Evolutionary conservation across 192 early-diverging fungal genomes (phyloP).

Genomic region (Gaertneriomyces semiglobifer): DNA sequence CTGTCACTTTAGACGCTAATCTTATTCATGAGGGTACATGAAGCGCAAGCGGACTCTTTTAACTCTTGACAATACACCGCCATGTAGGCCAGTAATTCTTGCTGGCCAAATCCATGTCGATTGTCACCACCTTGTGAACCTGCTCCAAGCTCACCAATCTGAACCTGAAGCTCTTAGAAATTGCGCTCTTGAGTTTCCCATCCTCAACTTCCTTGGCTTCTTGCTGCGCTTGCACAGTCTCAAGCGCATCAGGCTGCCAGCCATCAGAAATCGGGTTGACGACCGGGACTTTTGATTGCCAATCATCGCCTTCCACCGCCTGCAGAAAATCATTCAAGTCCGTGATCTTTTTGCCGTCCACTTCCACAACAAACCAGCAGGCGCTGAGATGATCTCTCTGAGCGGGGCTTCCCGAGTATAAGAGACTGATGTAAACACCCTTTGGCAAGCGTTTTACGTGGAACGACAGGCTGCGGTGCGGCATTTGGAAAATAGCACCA

Average conservation of each 20-base stretch:
- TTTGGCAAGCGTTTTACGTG: slow-evolving; percentile 42
- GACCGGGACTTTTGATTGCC: slow-evolving; percentile 23
- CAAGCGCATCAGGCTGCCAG: slow-evolving; percentile 14
- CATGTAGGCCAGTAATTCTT: slow-evolving; percentile 38
- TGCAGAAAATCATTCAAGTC: slow-evolving; percentile 27
- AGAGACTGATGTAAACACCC: slow-evolving; percentile 43
- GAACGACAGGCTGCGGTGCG: slow-evolving; percentile 41
- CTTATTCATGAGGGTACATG: too few species aligned
- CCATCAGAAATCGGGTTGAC: slow-evolving; percentile 32
- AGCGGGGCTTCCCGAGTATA: slow-evolving; percentile 45
- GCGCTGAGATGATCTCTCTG: slow-evolving; percentile 38
- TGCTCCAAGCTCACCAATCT: slow-evolving; percentile 33
- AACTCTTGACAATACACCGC: slow-evolving; percentile 28
- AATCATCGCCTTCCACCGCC: slow-evolving; percentile 31
- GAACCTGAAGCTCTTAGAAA: slow-evolving; percentile 31
- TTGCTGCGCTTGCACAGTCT: slow-evolving; percentile 10
- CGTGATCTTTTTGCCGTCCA: slow-evolving; percentile 26
- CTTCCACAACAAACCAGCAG: slow-evolving; percentile 38
- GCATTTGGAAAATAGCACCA: slow-evolving; percentile 44
- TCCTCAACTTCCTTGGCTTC: slow-evolving; percentile 4
- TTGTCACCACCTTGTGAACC: slow-evolving; percentile 33
- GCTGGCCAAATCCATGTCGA: slow-evolving; percentile 33
- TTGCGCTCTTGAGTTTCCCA: slow-evolving; percentile 24
- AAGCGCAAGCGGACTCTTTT: background rate
- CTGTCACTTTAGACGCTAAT: too few species aligned